These are phyloP conservation scores for Obba rivulosa DNA, from an alignment of 768 basidiomycete species.

Conservation along the genomic window DNA sequence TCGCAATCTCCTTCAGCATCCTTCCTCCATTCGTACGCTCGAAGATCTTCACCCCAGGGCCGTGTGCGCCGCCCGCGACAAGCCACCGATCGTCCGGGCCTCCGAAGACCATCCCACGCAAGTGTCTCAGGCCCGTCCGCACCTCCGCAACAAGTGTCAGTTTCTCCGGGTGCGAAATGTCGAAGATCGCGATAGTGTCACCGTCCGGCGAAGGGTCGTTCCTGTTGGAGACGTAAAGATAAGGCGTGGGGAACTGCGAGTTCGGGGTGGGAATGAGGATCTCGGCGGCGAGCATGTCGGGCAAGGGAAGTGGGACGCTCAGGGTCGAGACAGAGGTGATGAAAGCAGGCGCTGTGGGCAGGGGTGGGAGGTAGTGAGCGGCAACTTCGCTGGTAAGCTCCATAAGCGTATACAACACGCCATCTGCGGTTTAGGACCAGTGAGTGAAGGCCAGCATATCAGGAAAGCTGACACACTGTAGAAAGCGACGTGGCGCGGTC, in stretches of 20 bases:
- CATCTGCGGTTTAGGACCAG: slow-evolving; percentile 34
- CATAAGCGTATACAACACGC: slow-evolving; percentile 57
- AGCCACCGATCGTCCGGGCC: slow-evolving; percentile 58
- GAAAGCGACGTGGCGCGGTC: slow-evolving; percentile 66
- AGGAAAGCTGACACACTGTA: slow-evolving; percentile 49
- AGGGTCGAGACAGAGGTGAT: slow-evolving; percentile 42
- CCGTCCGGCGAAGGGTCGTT: slow-evolving; percentile 66
- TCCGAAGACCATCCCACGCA: slow-evolving; percentile 65
- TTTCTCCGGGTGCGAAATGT: slow-evolving; percentile 38
- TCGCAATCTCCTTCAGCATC: slow-evolving; percentile 47
- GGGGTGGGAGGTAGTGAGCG: slow-evolving; percentile 47
- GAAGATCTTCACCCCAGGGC: slow-evolving; percentile 67
- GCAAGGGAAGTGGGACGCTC: slow-evolving; percentile 32
- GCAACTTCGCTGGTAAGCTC: slow-evolving; percentile 59
- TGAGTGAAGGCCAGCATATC: too few species aligned
- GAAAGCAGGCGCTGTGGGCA: slow-evolving; percentile 34
- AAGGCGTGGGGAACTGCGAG: slow-evolving; percentile 44
- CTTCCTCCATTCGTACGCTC: slow-evolving; percentile 59
- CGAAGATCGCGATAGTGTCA: slow-evolving; percentile 69
- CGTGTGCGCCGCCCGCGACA: slow-evolving; percentile 56
- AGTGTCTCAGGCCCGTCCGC: slow-evolving; percentile 62
- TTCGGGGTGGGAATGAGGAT: slow-evolving; percentile 57
- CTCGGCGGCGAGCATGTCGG: slow-evolving; percentile 63
- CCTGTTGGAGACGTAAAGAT: slow-evolving; percentile 72
- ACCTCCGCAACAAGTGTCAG: slow-evolving; percentile 57